A percentile compares a stretch with the other conserved stretches of the same genome.
Conservation (phyloP, 805 yeast genomes). For the Kodamaea laetipori region DNA sequence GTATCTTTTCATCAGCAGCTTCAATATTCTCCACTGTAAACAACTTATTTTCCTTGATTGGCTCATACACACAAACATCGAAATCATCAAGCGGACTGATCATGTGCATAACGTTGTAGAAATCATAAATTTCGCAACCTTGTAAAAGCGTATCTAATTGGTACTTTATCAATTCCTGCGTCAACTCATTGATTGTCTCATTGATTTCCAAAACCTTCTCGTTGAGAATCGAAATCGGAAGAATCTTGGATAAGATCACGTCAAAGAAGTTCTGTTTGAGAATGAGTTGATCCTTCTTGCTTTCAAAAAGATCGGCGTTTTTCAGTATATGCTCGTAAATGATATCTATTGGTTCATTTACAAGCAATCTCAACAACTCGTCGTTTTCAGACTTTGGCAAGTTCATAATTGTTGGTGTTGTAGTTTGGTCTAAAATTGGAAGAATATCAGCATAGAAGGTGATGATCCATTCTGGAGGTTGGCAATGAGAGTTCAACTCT, state of each 20-base stretch:
- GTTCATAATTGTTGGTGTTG: slow-evolving; percentile 43
- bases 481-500: slow-evolving; percentile 54
- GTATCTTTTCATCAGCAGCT: slow-evolving; percentile 47
- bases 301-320: slow-evolving; percentile 26
- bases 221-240: slow-evolving; percentile 45
- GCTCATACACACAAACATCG: slow-evolving; percentile 64
- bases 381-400: slow-evolving; percentile 37
- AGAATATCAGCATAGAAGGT: slow-evolving; percentile 64
- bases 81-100: slow-evolving; percentile 66
- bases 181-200: slow-evolving; percentile 34
- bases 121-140: slow-evolving; percentile 57
- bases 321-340: slow-evolving; percentile 35
- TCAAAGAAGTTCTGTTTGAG: slow-evolving; percentile 63
- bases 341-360: slow-evolving; percentile 49
- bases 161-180: slow-evolving; percentile 41
- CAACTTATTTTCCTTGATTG: slow-evolving; percentile 62
- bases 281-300: slow-evolving; percentile 41
- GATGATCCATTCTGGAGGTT: slow-evolving; percentile 82
- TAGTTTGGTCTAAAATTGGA: slow-evolving; percentile 51
- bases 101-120: slow-evolving; percentile 66
- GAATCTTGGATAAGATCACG: slow-evolving; percentile 53
- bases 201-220: slow-evolving; percentile 38
- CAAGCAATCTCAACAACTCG: slow-evolving; percentile 41
- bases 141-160: slow-evolving; percentile 52
- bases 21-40: slow-evolving; percentile 48